A percentile compares a stretch with the other conserved stretches of the same genome.
Conservation (phyloP, 192 early-diverging fungal species). For the Globomyces pollinis-pini region DNA sequence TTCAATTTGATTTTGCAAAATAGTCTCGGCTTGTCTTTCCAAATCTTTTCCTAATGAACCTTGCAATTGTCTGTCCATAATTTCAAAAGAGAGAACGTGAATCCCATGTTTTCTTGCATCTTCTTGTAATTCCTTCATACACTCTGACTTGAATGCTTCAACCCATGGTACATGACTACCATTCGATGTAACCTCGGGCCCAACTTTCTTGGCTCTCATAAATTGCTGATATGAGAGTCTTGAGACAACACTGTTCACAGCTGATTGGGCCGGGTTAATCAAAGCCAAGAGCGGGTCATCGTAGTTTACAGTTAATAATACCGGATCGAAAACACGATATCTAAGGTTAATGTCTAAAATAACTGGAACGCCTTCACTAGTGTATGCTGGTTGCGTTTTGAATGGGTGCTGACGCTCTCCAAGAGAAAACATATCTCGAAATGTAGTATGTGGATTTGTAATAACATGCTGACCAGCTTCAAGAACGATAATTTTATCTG, state of each 20-base stretch:
- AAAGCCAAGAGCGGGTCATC: conserved; percentile 37
- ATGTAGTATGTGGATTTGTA: conserved; percentile 35
- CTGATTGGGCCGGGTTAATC: conserved; percentile 37
- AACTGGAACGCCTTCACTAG: conserved; percentile 37
- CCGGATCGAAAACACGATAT: conserved; percentile 35
- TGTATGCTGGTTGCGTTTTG: conserved; percentile 33
- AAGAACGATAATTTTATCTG: conserved; percentile 27
- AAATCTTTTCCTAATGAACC: conserved; percentile 37
- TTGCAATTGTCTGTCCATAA: conserved; percentile 35
- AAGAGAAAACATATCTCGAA: conserved; percentile 37
- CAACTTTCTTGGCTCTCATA: conserved; percentile 37
- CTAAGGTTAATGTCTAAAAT: conserved; percentile 36
- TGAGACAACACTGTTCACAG: conserved; percentile 36
- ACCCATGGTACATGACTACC: conserved; percentile 33
- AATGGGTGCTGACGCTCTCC: conserved; percentile 37
- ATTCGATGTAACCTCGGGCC: conserved; percentile 32
- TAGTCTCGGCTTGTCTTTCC: conserved; percentile 31
- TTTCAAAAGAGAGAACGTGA: conserved; percentile 34
- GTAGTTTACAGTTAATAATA: conserved; percentile 33
- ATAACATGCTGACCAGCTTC: conserved; percentile 40
- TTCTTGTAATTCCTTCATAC: conserved; percentile 26
- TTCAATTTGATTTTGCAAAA: conserved; percentile 38
- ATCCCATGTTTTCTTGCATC: conserved; percentile 32
- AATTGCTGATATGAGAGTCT: conserved; percentile 39
- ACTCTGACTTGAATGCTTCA: conserved; percentile 38